A percentile compares a stretch with the other conserved stretches of the same genome.
Evolutionary conservation across 768 basidiomycete species (phyloP).

Genomic region (Termitomyces sp.): DNA sequence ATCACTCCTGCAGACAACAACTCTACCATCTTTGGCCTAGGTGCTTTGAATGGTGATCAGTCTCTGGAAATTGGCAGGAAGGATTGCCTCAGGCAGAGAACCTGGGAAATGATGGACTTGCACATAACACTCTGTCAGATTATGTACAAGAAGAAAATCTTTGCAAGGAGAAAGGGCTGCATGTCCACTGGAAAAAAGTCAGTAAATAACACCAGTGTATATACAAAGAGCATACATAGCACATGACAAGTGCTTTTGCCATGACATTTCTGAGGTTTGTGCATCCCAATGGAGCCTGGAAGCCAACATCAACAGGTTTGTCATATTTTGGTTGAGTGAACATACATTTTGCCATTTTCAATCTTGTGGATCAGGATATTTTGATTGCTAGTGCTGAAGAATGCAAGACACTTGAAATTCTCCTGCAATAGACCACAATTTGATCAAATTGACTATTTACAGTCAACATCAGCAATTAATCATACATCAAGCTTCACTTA

Average conservation of each 20-base stretch:
- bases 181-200: not conserved
- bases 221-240: not conserved
- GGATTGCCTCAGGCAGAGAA: not conserved
- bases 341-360: conserved; percentile 9
- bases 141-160: too few species aligned
- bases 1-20: conserved; percentile 8
- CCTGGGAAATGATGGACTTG: not conserved
- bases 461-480: not conserved
- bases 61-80: conserved; percentile 3
- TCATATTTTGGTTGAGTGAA: not conserved
- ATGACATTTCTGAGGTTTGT: too few species aligned
- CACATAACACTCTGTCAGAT: not conserved
- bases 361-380: not conserved
- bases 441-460: not conserved
- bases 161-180: not conserved
- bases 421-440: not conserved
- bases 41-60: not conserved
- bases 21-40: conserved; percentile 5
- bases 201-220: not conserved
- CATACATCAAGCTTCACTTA: not conserved
- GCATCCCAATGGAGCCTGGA: too few species aligned
- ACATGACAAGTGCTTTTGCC: too few species aligned
- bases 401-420: not conserved
- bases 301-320: too few species aligned
- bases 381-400: conserved; percentile 10